These are phyloP conservation scores for Ustilago loliicola DNA, from an alignment of 1,284 basidiomycete genomes.

Conservation along the genomic window DNA sequence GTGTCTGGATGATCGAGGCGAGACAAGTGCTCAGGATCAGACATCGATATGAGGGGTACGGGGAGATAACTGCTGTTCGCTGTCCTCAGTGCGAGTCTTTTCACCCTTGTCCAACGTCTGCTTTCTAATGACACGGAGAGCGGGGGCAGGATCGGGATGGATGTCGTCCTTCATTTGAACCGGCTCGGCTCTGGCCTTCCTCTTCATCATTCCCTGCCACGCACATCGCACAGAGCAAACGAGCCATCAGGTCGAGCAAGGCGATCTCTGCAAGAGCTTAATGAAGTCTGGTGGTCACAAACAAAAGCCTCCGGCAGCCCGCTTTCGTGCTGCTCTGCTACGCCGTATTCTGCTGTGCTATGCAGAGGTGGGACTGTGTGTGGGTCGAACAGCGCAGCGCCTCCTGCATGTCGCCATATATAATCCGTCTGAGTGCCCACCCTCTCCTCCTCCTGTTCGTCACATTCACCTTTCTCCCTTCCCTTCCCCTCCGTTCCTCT, in stretches of 20 bases:
- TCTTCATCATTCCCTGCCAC: not conserved
- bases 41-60: too few species aligned
- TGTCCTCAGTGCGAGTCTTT: too few species aligned
- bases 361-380: not conserved
- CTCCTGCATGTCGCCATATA: conserved; percentile 6
- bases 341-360: not conserved
- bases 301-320: not conserved
- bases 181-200: too few species aligned
- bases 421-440: not conserved
- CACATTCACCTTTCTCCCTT: not conserved
- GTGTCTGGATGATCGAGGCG: not conserved
- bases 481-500: not conserved
- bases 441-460: not conserved
- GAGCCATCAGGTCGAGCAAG: not conserved
- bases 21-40: too few species aligned
- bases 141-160: too few species aligned
- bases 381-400: not conserved
- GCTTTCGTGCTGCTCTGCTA: not conserved
- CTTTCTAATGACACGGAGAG: too few species aligned
- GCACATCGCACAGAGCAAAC: not conserved
- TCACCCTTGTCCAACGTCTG: too few species aligned
- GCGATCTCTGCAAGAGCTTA: not conserved
- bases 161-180: too few species aligned
- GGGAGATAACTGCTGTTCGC: too few species aligned
- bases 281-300: not conserved